Percentiles rank a stretch among this genome's conserved stretches.
Conservation (phyloP, 441 rosid genomes). For the Gossypium gossypioides region DNA sequence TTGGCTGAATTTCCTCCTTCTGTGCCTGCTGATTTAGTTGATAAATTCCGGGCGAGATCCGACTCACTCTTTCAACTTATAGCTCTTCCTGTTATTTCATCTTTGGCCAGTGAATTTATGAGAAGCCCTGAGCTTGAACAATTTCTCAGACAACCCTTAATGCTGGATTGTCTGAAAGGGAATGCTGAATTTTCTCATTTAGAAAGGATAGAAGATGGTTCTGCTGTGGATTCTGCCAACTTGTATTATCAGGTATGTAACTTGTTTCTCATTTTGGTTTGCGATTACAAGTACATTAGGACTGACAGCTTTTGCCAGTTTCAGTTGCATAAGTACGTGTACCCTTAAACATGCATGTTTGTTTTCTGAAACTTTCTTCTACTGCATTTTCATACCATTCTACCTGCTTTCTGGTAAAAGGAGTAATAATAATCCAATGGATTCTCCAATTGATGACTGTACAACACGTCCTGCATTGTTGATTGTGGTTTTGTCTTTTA, state of each 20-base stretch:
- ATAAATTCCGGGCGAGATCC: constrained; percentile 49
- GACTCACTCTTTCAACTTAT: constrained; percentile 44
- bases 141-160: constrained; percentile 32
- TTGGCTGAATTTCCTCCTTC: constrained; percentile 82
- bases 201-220: constrained; percentile 30
- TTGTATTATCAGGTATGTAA: constrained; percentile 60
- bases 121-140: constrained; percentile 56
- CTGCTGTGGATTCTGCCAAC: constrained; percentile 30
- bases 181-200: constrained; percentile 17
- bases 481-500: background rate
- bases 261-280: background rate
- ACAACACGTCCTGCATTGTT: background rate
- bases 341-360: background rate
- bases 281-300: background rate
- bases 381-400: background rate
- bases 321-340: background rate
- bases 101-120: constrained; percentile 60
- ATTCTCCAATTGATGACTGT: background rate
- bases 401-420: background rate
- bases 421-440: background rate
- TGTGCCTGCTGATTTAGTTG: constrained; percentile 55
- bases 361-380: background rate
- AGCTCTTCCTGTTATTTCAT: constrained; percentile 66
- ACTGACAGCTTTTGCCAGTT: background rate
- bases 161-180: constrained; percentile 17